Conservation (phyloP, 305 asterid species). For the Nicotiana rustica region DNA sequence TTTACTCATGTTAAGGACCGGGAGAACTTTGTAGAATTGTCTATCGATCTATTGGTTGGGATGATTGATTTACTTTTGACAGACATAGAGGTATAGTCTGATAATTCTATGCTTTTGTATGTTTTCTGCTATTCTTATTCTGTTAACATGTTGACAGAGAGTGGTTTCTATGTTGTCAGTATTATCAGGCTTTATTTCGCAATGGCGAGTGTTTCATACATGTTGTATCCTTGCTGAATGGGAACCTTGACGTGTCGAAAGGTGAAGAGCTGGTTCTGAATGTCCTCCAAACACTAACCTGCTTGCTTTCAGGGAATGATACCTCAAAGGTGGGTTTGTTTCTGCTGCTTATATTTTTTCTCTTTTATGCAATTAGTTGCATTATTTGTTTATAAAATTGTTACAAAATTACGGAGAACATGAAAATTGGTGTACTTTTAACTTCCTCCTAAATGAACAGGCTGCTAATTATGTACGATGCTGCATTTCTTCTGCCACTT, state of each 20-base stretch:
- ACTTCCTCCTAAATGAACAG: slow-evolving; percentile 18
- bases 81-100: slow-evolving; percentile 69
- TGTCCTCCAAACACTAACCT: slow-evolving; percentile 87
- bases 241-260: slow-evolving; percentile 73
- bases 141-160: slow-evolving; percentile 40
- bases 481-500: neutral
- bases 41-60: slow-evolving; percentile 86
- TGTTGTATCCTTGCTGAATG: slow-evolving; percentile 88
- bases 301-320: slow-evolving; percentile 83
- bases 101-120: slow-evolving; percentile 3
- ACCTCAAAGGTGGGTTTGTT: slow-evolving; percentile 78
- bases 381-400: neutral
- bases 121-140: slow-evolving; percentile 28
- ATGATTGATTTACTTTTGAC: slow-evolving; percentile 74
- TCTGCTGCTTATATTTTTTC: slow-evolving; percentile 39
- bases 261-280: slow-evolving; percentile 94
- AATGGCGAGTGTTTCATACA: slow-evolving; percentile 98
- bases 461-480: slow-evolving; percentile 1
- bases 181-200: slow-evolving; percentile 86
- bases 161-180: slow-evolving; percentile 59
- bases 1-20: slow-evolving; percentile 95
- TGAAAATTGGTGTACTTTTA: slow-evolving; percentile 8
- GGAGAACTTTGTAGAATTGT: slow-evolving; percentile 77
- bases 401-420: neutral
- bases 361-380: slow-evolving; percentile 28